Percentiles rank a stretch among this genome's conserved stretches.
These are phyloP conservation scores for Colletotrichum sp. DNA, from an alignment of 2,329 filamentous ascomycete species.

Conservation along the genomic window DNA sequence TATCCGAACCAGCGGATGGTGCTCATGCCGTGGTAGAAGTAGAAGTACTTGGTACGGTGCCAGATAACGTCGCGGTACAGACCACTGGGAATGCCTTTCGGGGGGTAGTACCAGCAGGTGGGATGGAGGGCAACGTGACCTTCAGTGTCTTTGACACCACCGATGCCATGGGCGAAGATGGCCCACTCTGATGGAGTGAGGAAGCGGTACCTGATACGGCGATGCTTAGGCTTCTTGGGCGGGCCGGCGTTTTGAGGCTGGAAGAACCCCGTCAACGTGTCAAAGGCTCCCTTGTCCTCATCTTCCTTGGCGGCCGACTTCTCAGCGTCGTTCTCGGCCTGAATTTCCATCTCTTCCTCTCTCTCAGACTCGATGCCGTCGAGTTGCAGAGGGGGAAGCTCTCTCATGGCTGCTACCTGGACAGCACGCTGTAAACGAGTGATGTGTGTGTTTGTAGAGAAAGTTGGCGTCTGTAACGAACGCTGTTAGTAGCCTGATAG, in stretches of 20 bases:
- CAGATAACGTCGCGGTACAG: conserved; percentile 53
- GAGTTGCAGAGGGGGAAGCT: conserved; percentile 13
- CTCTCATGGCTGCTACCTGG: neutral
- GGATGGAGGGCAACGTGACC: conserved; percentile 45
- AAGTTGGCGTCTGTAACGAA: neutral
- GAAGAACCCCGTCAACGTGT: neutral
- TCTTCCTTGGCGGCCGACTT: neutral
- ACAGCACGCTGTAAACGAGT: neutral
- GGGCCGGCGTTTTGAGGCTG: neutral
- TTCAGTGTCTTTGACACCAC: conserved; percentile 50
- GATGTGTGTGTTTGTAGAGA: neutral
- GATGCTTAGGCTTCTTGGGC: neutral
- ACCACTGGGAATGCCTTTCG: conserved; percentile 50
- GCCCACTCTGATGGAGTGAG: conserved; percentile 49
- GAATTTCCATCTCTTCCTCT: neutral
- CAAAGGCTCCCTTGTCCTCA: neutral
- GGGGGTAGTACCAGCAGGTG: conserved; percentile 47
- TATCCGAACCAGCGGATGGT: conserved; percentile 49
- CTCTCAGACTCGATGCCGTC: conserved; percentile 12
- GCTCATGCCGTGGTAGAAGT: conserved; percentile 47
- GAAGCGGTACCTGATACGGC: conserved; percentile 36
- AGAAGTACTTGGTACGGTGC: conserved; percentile 48
- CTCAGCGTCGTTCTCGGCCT: neutral
- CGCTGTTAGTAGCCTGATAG: neutral
- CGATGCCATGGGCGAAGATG: conserved; percentile 50